Evolutionary conservation across 2,329 filamentous ascomycete species (phyloP), one percentile per base, ranked within the genome.

Genomic region (Trichocomaceae sp.): DNA sequence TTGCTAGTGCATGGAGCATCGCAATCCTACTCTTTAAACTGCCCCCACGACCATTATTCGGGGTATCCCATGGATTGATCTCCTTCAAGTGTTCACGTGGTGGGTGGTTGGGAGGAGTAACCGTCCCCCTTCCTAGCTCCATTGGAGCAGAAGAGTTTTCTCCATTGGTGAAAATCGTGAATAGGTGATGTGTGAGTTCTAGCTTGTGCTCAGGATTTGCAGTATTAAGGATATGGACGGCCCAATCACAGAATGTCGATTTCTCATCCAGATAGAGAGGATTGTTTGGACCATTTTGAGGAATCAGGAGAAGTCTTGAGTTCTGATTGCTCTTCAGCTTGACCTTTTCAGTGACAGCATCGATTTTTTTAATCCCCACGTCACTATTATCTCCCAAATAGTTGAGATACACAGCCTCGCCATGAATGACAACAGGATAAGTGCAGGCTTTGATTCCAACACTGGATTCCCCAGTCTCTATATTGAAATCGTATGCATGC

Each of bases 401-500:
- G 17, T 67, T 60, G 48, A 77, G 50, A n/a, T 62, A 55, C 22
- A 75, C 69, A 23, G 58, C 60, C 4, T 68, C 72, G 22, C 66
- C 67, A 6, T 62, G 57, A 5, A 75, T 62, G 49, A 69, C 61
- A 42, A 77, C 66, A 1, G 73, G 72, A 50, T 75, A 77, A 1
- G 74, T 77, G 63, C 75, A 77, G 3, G 75, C 68, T 61, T 75
- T 75, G 57, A 77, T 68, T 10, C 75, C 75, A 17, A 75, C 72
- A 57, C 74, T 77, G 6, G 75, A 77, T 63, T 76, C 72, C 52
- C 75, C 75, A 0, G 75, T 77, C 62, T 77, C 73, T 55, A 77
- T 72, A 54, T 77, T 77, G 58, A 77, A 77, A 60, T 77, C 75
- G 59, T 77, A 77, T 2, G 75, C 75, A 61, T 77, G 75, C 75